Evolutionary conservation across 345 rosid species (phyloP), one percentile per base, ranked within the genome.

Genomic region (Eucalyptus urophylla): DNA sequence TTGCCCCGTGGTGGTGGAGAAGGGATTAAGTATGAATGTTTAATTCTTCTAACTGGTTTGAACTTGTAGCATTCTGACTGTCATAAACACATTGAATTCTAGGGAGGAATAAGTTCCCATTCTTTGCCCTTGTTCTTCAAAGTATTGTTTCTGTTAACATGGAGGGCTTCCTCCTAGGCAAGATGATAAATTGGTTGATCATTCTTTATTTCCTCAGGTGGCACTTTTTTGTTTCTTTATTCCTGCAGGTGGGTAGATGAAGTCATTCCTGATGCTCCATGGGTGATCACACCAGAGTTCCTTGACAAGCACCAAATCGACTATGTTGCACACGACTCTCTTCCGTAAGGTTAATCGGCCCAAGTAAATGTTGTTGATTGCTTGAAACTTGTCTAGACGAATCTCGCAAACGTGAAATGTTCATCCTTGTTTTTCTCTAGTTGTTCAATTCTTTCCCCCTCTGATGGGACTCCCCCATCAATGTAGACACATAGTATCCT

Each of bases 211-310:
- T 76, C 85, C 85, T 76, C 29, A 37, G 85, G 85, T 22, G 29
- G 47, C 81, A 76, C 27, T 17, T 19, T 69, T 33, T 33, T 40
- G 44, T 76, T 21, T 72, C 72, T 88, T 86, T 15, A 53, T 50
- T 88, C 40, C n/a, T 89, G 49, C 92, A 97, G 99, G 92, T 97
- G 99, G 98, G 99, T 97, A 50, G 98, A 97, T 87, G 99, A 97
- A 95, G 98, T 97, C 86, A 94, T 97, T 87, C 95, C 98, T 8
- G 93, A 95, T 94, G 98, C 98, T 3, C 99, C 99, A 8, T 97
- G 99, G 99, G 99, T 97, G 81, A 92, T 96, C 50, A 92, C 93
- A 31, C 96, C 95, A 89, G 99, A 96, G 91, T 97, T 97, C 93
- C 97, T 97, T 58, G 98, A 96, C 93, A 93, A 94, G 89, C 92